Evolutionary conservation across 2,329 filamentous ascomycete genomes (phyloP), one percentile per base, ranked within the genome.

Genomic region (Rutstroemia sydowiana): DNA sequence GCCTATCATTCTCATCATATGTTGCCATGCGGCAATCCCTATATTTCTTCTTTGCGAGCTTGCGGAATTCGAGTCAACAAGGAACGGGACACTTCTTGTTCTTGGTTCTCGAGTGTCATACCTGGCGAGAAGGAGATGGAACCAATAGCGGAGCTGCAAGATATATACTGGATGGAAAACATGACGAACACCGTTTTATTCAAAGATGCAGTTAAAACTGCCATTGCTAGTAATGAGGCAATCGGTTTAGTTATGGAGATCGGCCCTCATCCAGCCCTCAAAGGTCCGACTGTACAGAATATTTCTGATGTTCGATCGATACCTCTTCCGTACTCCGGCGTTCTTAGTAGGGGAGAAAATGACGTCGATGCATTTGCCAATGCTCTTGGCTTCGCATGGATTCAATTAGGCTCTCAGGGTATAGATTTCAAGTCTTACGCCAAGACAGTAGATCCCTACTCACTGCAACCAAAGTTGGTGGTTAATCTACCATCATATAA

Each of bases 121-220:
- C 54, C 53, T 13, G 8, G 43, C 16, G 54, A 32, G 40, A 48
- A 23, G 42, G 53, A 61, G 13, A 44, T 31, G 2, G 55, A 39
- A 2, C 11, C n/a, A 9, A 26, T 4, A 4, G 4, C 23, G 4
- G 23, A 26, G 4, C 23, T 8, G 4, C 4, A 4, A 8, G 8
- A 26, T 26, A 4, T 8, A 26, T 63, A 63, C 37, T 63, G 61
- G 61, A 46, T 45, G 10, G 58, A 65, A 2, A 78, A 78, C 48
- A 61, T 78, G 58, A 50, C 61, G 0, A 58, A 59, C 2, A 52
- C 69, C 1, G 75, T 78, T 8, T 62, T 69, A 5, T 78, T 74
- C 53, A 57, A 66, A 8, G 57, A 63, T 5, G 73, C 73, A 0
- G 53, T 76, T 3, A 45, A 48, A 26, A 8, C 3, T 18, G 51